These are phyloP conservation scores for Tricholoma matsutake DNA, from an alignment of 768 basidiomycete genomes.

Conservation along the genomic window DNA sequence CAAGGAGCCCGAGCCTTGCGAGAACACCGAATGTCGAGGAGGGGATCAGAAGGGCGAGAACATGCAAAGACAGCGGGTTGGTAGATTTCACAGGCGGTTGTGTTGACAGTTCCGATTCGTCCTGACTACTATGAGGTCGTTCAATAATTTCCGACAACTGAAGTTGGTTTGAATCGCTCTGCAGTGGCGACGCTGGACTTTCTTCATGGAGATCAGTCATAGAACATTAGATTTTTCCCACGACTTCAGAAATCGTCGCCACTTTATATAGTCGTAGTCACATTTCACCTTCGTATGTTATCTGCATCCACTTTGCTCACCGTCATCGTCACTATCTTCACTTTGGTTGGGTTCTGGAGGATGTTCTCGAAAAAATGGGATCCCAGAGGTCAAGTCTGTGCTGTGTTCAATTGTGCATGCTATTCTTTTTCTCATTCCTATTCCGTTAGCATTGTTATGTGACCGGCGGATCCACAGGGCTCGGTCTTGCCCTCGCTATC, in stretches of 20 bases:
- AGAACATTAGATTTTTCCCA: background rate
- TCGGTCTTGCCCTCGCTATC: slow-evolving; percentile 74
- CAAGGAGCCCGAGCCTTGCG: slow-evolving; percentile 73
- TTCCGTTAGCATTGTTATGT: slow-evolving; percentile 73
- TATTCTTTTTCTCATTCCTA: background rate
- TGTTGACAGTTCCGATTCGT: slow-evolving; percentile 22
- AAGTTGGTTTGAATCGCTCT: slow-evolving; percentile 12
- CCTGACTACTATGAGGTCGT: slow-evolving; percentile 27
- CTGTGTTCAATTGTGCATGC: background rate
- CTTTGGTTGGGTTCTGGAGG: slow-evolving; percentile 3
- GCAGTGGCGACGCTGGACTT: background rate
- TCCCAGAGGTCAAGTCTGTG: slow-evolving; percentile 36
- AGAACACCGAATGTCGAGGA: slow-evolving; percentile 85
- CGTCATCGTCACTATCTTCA: slow-evolving; percentile 5
- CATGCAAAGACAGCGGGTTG: slow-evolving; percentile 56
- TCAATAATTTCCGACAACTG: slow-evolving; percentile 33
- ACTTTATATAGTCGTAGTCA: no score
- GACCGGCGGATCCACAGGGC: slow-evolving; percentile 83
- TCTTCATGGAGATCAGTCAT: background rate
- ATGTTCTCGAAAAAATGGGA: slow-evolving; percentile 38
- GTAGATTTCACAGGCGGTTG: slow-evolving; percentile 33
- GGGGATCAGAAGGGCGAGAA: slow-evolving; percentile 72
- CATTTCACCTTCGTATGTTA: background rate
- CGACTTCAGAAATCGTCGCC: no score
- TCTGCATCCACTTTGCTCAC: background rate